These are phyloP conservation scores for Vigna radiata DNA, from an alignment of 306 rosid genomes.

Conservation along the genomic window DNA sequence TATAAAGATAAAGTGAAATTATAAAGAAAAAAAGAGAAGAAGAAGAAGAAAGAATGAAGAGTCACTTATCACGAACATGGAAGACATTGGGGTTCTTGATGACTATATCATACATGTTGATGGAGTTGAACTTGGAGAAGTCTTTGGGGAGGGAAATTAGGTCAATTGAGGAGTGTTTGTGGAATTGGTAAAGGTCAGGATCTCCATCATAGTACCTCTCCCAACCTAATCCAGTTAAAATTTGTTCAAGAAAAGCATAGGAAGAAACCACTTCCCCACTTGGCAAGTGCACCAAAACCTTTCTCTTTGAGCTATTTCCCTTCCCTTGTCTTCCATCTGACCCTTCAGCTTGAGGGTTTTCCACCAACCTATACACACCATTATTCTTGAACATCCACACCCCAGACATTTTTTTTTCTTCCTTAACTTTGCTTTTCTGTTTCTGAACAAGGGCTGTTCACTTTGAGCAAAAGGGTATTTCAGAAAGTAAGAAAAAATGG, in stretches of 20 bases:
- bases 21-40: neutral
- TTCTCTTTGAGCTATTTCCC: slow-evolving; percentile 52
- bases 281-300: slow-evolving; percentile 78
- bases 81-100: slow-evolving; percentile 82
- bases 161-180: slow-evolving; percentile 85
- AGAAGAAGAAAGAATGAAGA: slow-evolving; percentile 16
- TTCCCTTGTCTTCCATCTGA: slow-evolving; percentile 56
- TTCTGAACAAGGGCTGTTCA: neutral
- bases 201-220: slow-evolving; percentile 94
- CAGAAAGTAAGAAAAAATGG: neutral
- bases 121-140: slow-evolving; percentile 78
- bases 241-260: slow-evolving; percentile 66
- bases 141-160: slow-evolving; percentile 87
- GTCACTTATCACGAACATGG: slow-evolving; percentile 81
- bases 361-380: slow-evolving; percentile 74
- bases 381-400: slow-evolving; percentile 80
- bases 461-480: neutral
- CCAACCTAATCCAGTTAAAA: slow-evolving; percentile 81
- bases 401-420: slow-evolving; percentile 65
- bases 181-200: slow-evolving; percentile 84
- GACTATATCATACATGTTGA: slow-evolving; percentile 93
- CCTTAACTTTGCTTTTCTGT: neutral
- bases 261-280: slow-evolving; percentile 69
- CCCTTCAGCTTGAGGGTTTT: slow-evolving; percentile 70
- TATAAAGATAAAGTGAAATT: neutral